Percentiles rank a stretch among this genome's conserved stretches.
Evolutionary conservation across 768 basidiomycete species (phyloP).

Genomic region (Neoboletus magnificus): DNA sequence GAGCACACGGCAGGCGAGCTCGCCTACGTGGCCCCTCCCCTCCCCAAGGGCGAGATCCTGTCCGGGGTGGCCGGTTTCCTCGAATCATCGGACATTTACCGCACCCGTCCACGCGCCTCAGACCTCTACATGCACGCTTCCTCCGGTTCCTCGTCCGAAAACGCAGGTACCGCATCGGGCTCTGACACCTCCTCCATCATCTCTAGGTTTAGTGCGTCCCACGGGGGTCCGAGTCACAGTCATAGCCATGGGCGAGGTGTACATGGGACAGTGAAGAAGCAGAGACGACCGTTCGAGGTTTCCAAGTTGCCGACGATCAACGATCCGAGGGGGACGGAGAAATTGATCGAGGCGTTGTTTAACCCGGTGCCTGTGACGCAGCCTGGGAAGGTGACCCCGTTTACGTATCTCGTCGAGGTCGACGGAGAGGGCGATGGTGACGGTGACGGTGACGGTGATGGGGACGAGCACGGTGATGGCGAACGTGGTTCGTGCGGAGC

Average conservation of each 20-base stretch:
- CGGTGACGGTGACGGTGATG: conserved; percentile 14
- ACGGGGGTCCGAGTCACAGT: not conserved
- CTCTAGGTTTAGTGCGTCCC: conserved; percentile 9
- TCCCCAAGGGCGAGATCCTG: conserved; percentile 70
- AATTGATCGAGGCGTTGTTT: conserved; percentile 75
- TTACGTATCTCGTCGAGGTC: conserved; percentile 36
- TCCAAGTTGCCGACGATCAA: conserved; percentile 47
- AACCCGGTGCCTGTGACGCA: conserved; percentile 57
- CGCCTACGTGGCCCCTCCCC: conserved; percentile 58
- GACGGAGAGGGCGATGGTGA: conserved; percentile 22
- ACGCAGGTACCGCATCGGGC: not conserved
- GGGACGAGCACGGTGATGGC: conserved; percentile 14
- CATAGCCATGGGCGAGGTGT: not conserved
- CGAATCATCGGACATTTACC: conserved; percentile 49
- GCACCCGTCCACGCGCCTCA: conserved; percentile 48
- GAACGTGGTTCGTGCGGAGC: conserved; percentile 1
- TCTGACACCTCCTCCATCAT: conserved; percentile 22
- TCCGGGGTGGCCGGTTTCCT: conserved; percentile 63
- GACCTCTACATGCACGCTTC: conserved; percentile 38
- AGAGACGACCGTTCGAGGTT: conserved; percentile 29
- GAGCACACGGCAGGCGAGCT: conserved; percentile 53
- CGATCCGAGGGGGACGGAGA: conserved; percentile 65
- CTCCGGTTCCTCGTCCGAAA: conserved; percentile 32
- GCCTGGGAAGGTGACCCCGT: conserved; percentile 26
- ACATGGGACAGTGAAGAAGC: conserved; percentile 16